Evolutionary conservation across 192 early-diverging fungal species (phyloP), one percentile per base, ranked within the genome.

Genomic region (Backusella australiensis): DNA sequence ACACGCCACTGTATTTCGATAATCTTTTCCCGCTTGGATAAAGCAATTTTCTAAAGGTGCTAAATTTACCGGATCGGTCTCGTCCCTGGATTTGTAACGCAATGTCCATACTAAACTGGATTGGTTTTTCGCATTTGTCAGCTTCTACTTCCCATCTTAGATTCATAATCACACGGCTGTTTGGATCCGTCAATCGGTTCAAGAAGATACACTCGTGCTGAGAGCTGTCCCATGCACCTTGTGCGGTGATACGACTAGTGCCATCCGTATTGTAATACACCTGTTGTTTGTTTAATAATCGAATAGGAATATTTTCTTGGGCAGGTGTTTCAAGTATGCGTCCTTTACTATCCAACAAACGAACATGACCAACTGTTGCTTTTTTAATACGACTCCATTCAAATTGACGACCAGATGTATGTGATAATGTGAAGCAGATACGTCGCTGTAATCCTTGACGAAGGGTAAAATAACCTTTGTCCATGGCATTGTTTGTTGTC

Each of bases 401-500:
- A 72, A 95, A 84, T 32, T 93, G 91, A 4, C 78, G 79, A 67
- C 92, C 92, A 72, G 91, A 87, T 44, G 89, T 90, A 76, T 95
- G 94, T 3, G 85, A 88, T 8, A 95, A 49, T 3, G 87, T 85
- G 29, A 94, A 63, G 41, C 85, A 78, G 29, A 95, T 83, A 11
- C 93, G 90, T 11, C 92, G 83, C 81, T 94, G 93, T 26, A 95
- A 59, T 14, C 94, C 94, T 83, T 95, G 94, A 46, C 89, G 89
- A 70, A 95, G 80, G 35, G 88, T 74, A 75, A 93, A 93, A 7
- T 88, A 89, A 17, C 86, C 86, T 17, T 80, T 76, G 79, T 86
- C 90, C 63, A 86, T 77, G 23, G 71, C 66, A 41, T 75, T 70
- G 53, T 86, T 77, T 9, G 88, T 83, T 17, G 83, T 83, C 0